Base-by-base conservation (phyloP, 306 rosid species). In the Fragaria nilgerrensis region DNA sequence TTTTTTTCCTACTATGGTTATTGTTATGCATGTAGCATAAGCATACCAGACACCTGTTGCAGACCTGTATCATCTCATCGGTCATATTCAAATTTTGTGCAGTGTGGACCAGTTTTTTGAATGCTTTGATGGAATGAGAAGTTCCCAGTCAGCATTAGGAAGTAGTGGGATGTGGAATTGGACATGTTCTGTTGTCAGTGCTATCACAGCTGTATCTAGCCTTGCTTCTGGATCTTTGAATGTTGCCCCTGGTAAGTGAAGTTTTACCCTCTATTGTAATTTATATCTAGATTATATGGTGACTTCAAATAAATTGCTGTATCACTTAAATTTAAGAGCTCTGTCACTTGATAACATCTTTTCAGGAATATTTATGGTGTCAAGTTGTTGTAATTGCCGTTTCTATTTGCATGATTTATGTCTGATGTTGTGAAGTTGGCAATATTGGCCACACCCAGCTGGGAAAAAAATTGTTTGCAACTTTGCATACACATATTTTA, bases 101-200 rank as follows among this genome's bases (percentile, higher is more conserved):
- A 95, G 98, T 64, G 96, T 95, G 87, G 97, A 95, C 80, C 97
- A 92, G 62, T 95, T 95, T 85, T 95, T 95, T 83, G 98, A 95
- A 86, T 95, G 98, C 82, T 81, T 95, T 75, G 97, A 95, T 88
- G 98, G 90, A 83, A 89, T 95, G 91, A 88, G 97, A 83, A 92
- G 88, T 86, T 89, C 87, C 79, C 98, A 92, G 79, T 89, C 96
- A 39, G 92, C 95, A 74, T 83, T 89, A 75, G 97, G 97, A 81
- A 88, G 81, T 90, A 92, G 97, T 78, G 98, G 96, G 81, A 86
- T 89, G 92, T 95, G 98, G 98, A 90, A 92, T 73, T 93, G 96
- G 97, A 93, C 96, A 4, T 81, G 89, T 85, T 95, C 98, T 71
- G 97, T 95, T 78, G 91, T 87, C 82, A 92, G 90, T 86, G 97